Conservation (phyloP, 1,284 basidiomycete species). For the Rhodotorula sp. region DNA sequence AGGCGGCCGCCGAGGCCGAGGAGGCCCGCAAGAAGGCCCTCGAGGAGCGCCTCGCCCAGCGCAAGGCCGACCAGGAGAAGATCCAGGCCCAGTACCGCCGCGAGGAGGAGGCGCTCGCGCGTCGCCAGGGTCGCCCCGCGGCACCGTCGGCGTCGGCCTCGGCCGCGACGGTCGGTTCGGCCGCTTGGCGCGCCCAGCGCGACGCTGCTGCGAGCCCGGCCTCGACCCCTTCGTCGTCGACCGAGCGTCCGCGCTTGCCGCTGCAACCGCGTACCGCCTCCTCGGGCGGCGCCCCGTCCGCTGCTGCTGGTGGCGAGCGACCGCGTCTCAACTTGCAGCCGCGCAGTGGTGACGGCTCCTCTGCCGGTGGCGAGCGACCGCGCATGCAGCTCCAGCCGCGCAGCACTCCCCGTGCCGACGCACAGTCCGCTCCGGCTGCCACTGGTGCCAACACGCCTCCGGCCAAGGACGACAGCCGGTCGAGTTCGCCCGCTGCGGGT, state of each 20-base stretch:
- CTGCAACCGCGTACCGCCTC: constrained; percentile 25
- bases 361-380: neutral
- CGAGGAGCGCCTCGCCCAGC: constrained; percentile 57
- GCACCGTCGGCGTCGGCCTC: neutral
- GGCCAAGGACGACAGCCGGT: neutral
- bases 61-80: constrained; percentile 65
- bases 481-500: constrained; percentile 13
- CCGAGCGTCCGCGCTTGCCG: constrained; percentile 35
- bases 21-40: constrained; percentile 61
- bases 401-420: constrained; percentile 16
- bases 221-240: constrained; percentile 10
- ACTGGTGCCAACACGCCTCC: neutral
- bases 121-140: constrained; percentile 10
- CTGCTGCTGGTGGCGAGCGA: constrained; percentile 31
- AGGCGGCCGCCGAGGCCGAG: constrained; percentile 56
- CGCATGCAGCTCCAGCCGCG: neutral
- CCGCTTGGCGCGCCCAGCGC: constrained; percentile 35
- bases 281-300: constrained; percentile 7
- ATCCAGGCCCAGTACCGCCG: constrained; percentile 62
- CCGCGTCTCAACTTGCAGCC: constrained; percentile 34
- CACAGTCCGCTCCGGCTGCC: constrained; percentile 1
- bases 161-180: constrained; percentile 26
- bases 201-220: constrained; percentile 8
- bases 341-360: constrained; percentile 8
- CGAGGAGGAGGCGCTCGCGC: constrained; percentile 68